Conservation (phyloP, 805 yeast species). For the Scheffersomyces lignosus region DNA sequence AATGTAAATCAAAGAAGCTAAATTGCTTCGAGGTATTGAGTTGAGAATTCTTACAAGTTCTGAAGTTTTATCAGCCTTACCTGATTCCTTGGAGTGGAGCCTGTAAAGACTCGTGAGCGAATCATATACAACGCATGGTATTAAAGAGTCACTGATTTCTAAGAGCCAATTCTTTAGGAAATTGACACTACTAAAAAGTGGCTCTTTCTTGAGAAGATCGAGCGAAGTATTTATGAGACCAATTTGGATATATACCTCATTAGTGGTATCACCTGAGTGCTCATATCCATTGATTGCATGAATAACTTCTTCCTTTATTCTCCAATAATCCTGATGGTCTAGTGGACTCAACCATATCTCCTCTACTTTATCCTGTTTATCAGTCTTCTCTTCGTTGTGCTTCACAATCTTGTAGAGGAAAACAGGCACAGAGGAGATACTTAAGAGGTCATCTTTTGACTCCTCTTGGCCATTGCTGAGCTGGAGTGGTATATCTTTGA, state of each 20-base stretch:
- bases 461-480: conserved; percentile 12
- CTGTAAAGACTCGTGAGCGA: conserved; percentile 21
- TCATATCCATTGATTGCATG: conserved; percentile 18
- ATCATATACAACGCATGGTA: conserved; percentile 43
- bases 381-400: conserved; percentile 14
- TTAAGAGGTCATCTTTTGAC: conserved; percentile 14
- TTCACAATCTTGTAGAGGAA: conserved; percentile 25
- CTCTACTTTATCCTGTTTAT: conserved; percentile 3
- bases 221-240: conserved; percentile 20
- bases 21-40: conserved; percentile 40
- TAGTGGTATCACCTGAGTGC: conserved; percentile 10
- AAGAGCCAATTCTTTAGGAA: conserved; percentile 42
- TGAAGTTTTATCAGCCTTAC: conserved; percentile 3
- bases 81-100: neutral
- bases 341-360: conserved; percentile 31
- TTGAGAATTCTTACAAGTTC: conserved; percentile 27
- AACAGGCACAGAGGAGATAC: conserved; percentile 32
- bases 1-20: conserved; percentile 34
- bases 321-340: conserved; percentile 35
- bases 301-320: conserved; percentile 29
- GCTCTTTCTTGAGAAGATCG: conserved; percentile 7
- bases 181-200: conserved; percentile 19
- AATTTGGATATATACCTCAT: conserved; percentile 22
- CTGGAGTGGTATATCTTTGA: conserved; percentile 42
- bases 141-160: conserved; percentile 40